phyloP scores from a whole-genome alignment of 2,329 filamentous ascomycete species.

The Xylaria multiplex region DNA sequence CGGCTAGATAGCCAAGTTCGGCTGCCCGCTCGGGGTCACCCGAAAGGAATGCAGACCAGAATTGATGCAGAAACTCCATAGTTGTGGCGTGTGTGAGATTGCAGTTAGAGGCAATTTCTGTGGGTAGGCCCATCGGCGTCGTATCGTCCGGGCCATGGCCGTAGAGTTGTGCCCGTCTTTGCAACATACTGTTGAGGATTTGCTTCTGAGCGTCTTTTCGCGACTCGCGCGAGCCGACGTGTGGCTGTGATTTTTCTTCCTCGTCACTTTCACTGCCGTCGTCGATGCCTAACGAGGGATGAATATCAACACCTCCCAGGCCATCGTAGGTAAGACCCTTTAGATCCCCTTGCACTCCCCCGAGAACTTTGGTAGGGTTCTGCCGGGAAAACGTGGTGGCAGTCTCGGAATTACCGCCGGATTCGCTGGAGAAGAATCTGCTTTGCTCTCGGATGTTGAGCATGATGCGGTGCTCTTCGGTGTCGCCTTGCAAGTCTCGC shows the following conservation, averaged over 20 bases:
- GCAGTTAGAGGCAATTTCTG: slow-evolving; percentile 67
- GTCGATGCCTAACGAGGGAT: slow-evolving; percentile 72
- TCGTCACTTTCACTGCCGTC: slow-evolving; percentile 76
- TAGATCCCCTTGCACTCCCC: slow-evolving; percentile 71
- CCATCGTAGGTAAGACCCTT: slow-evolving; percentile 59
- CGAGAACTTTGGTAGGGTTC: slow-evolving; percentile 74
- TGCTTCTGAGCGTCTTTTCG: slow-evolving; percentile 72
- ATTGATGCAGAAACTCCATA: slow-evolving; percentile 95
- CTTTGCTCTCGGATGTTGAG: slow-evolving; percentile 90
- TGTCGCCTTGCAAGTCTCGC: slow-evolving; percentile 80
- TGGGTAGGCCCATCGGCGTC: slow-evolving; percentile 66
- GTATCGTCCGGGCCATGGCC: slow-evolving; percentile 59
- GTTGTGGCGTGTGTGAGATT: slow-evolving; percentile 87
- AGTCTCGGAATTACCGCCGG: slow-evolving; percentile 59
- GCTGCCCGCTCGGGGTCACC: slow-evolving; percentile 82
- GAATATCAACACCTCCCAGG: slow-evolving; percentile 67
- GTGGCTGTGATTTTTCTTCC: slow-evolving; percentile 63
- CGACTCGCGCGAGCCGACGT: slow-evolving; percentile 76
- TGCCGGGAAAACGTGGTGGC: slow-evolving; percentile 72
- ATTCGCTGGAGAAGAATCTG: slow-evolving; percentile 76
- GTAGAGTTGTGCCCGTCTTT: slow-evolving; percentile 69
- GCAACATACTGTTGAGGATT: slow-evolving; percentile 71
- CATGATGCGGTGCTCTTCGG: slow-evolving; percentile 79
- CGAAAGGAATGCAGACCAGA: slow-evolving; percentile 92
- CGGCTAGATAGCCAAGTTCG: slow-evolving; percentile 83